These are phyloP conservation scores for Diaporthe eres DNA, from an alignment of 2,329 filamentous ascomycete genomes.

Conservation along the genomic window DNA sequence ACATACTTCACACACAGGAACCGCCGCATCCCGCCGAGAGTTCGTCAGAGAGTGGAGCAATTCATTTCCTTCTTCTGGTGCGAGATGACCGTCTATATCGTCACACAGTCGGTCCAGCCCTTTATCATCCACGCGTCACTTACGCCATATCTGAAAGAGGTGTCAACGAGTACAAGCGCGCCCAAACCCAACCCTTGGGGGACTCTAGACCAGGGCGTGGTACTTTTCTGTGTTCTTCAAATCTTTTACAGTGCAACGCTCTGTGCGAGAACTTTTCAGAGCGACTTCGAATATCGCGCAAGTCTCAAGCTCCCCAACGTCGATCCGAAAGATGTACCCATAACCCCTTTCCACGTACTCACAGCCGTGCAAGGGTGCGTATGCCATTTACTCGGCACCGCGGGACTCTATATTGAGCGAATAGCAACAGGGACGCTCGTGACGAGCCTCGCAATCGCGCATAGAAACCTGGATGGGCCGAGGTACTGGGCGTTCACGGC, in stretches of 20 bases:
- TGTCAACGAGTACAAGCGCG: not conserved
- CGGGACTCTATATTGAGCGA: not conserved
- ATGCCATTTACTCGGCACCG: not conserved
- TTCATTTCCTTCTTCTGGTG: not conserved
- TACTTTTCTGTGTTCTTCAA: not conserved
- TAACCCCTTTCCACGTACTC: not conserved
- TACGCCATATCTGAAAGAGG: not conserved
- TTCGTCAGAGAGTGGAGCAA: too few relatives aligned
- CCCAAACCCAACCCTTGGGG: not conserved
- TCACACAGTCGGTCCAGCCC: not conserved
- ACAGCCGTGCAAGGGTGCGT: not conserved
- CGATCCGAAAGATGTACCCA: not conserved
- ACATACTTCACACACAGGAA: not conserved
- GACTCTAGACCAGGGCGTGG: not conserved
- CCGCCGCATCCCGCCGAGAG: not conserved
- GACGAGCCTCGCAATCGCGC: not conserved
- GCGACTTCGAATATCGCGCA: not conserved
- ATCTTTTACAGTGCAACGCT: not conserved
- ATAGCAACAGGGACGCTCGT: not conserved
- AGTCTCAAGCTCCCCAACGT: fast-evolving
- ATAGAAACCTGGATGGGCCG: not conserved
- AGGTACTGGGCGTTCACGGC: not conserved
- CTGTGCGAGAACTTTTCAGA: not conserved
- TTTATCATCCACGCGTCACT: not conserved
- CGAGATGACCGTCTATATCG: not conserved